Base-by-base conservation (phyloP, 2,329 filamentous ascomycete species). In the Nothopassalora personata region DNA sequence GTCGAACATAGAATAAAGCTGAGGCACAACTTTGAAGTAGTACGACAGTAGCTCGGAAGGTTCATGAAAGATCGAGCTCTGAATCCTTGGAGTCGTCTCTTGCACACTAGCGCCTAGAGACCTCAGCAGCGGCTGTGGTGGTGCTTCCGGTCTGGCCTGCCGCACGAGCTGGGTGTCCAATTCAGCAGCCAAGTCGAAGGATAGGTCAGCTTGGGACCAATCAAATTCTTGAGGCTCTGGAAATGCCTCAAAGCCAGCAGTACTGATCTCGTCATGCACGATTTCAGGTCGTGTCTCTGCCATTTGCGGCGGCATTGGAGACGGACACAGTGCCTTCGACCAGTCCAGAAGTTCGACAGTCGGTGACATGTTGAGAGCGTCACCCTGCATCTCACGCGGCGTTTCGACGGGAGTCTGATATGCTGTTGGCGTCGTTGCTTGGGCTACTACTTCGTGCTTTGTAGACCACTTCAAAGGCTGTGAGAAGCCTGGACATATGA, bases 11-110 rank as follows among this genome's bases (percentile, higher is more conserved):
- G 64, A 60, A 34, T 66, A 66, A 33, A 66, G 52, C 10, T 57
- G 51, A 13, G 62, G 59, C 13, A 66, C 58, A 28, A 64, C 59
- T 31, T 66, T 64, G 57, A 66, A 66, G 53, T 66, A 66, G 46
- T 62, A 64, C 5, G 61, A 61, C 4, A 66, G 47, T 13, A 66
- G 58, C 33, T 66, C 64, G 4, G 60, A 60, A 15, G 61, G 60
- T 45, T 61, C 51, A 46, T 66, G 60, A 13, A 56, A 59, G 23
- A 66, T 43, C 18, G 62, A 59, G 10, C 28, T 31, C 18, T 61
- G 64, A 5, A 60, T 34, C 43, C 31, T 57, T 31, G 58, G 53
- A 13, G 34, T 28, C 10, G 59, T 19, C 28, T 59, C 57, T 34
- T 31, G 54, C 15, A 39, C 56, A 5, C 53, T 49, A 13, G 43